Evolutionary conservation across 495 filamentous ascomycete species (phyloP).

Genomic region (Neurospora terricola): DNA sequence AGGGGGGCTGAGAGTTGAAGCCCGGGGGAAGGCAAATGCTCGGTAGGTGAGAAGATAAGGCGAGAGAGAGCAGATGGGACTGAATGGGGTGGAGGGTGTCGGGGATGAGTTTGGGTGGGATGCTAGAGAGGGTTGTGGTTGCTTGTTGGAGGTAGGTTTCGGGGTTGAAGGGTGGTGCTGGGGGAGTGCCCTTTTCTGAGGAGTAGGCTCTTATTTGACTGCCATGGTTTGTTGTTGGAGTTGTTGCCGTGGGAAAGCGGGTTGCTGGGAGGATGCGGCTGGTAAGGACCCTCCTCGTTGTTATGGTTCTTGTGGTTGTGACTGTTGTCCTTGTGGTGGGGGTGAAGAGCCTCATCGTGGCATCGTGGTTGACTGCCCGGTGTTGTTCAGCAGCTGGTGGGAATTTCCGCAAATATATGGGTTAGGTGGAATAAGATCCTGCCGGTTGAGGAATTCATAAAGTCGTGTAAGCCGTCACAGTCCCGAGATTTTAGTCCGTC

Average conservation of each 20-base stretch:
- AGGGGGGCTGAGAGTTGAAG: constrained; percentile 5
- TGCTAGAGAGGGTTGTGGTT: constrained; percentile 19
- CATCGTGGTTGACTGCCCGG: neutral
- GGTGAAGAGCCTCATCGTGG: neutral
- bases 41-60: constrained; percentile 51
- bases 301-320: neutral
- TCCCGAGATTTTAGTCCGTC: neutral
- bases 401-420: neutral
- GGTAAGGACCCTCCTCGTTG: neutral
- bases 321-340: neutral
- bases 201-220: neutral
- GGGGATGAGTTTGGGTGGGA: constrained; percentile 44
- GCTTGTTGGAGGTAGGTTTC: constrained; percentile 7
- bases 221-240: neutral
- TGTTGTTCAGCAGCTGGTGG: neutral
- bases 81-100: constrained; percentile 57
- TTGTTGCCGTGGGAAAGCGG: neutral
- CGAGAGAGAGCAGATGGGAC: constrained; percentile 54
- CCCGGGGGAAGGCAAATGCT: constrained; percentile 23
- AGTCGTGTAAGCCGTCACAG: neutral
- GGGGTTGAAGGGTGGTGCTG: constrained; percentile 2
- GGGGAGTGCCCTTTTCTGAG: neutral
- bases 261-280: neutral
- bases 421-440: neutral
- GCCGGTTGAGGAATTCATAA: neutral